Percentiles rank a stretch among this genome's conserved stretches.
phyloP scores from a whole-genome alignment of 306 rosid genomes.

The Quercus ilex region DNA sequence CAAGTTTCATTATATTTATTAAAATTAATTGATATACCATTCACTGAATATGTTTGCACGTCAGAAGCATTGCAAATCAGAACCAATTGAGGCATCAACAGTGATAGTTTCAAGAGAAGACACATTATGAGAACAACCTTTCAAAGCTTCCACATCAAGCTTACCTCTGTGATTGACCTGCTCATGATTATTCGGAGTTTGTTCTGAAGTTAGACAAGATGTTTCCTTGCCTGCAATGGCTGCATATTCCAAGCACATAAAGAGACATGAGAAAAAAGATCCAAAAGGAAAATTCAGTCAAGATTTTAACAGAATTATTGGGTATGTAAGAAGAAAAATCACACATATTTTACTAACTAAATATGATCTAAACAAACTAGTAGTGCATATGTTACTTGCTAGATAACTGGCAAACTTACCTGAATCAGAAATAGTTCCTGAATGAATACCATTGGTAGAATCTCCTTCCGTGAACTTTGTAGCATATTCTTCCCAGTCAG shows the following conservation, averaged over 20 bases:
- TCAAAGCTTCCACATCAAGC: neutral
- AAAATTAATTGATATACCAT: conserved; percentile 3
- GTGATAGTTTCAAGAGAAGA: too few species aligned
- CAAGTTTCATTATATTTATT: conserved; percentile 16
- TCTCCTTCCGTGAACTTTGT: conserved; percentile 29
- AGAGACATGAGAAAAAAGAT: neutral
- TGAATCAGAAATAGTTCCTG: conserved; percentile 11
- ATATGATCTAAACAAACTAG: conserved; percentile 7
- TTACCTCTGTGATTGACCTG: conserved; percentile 3
- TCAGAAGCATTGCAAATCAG: neutral
- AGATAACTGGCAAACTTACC: neutral
- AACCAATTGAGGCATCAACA: too few species aligned
- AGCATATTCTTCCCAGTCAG: conserved; percentile 55
- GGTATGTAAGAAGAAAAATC: neutral
- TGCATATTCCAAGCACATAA: neutral
- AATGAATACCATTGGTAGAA: conserved; percentile 14
- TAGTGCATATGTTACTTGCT: conserved; percentile 9
- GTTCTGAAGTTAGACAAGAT: conserved; percentile 1
- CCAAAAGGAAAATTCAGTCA: neutral
- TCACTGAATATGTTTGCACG: neutral
- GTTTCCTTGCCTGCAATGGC: conserved; percentile 13
- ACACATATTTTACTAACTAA: neutral
- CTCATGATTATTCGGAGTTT: neutral
- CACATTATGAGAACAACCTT: neutral
- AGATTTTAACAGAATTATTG: neutral